Conservation (phyloP, 2,329 filamentous ascomycete species). For the Cucurbitaria berberidis region DNA sequence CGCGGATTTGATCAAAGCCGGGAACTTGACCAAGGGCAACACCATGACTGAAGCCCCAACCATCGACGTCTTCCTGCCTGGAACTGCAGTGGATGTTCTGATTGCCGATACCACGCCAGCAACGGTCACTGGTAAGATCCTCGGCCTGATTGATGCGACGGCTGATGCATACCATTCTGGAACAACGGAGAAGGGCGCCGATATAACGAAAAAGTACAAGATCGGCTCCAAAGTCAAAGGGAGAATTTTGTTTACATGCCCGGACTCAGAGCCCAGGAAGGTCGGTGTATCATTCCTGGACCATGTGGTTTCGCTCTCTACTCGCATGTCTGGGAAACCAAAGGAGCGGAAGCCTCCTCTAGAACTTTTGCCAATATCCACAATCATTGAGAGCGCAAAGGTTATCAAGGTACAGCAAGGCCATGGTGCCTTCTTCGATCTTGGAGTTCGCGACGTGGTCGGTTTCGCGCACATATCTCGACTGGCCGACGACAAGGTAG, state of each 20-base stretch:
- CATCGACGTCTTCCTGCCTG: conserved; percentile 88
- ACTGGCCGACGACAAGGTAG: conserved; percentile 87
- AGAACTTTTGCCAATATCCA: conserved; percentile 71
- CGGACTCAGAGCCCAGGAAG: conserved; percentile 77
- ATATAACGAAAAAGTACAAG: conserved; percentile 80
- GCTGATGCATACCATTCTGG: conserved; percentile 91
- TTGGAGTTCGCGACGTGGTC: conserved; percentile 70
- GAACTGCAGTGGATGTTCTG: conserved; percentile 85
- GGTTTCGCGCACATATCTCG: conserved; percentile 95
- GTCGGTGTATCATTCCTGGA: conserved; percentile 86
- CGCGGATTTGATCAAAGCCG: conserved; percentile 71
- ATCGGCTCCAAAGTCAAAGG: conserved; percentile 83
- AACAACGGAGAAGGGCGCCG: conserved; percentile 69
- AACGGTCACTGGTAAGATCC: conserved; percentile 87
- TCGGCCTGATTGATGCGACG: conserved; percentile 89
- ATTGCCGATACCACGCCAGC: conserved; percentile 74
- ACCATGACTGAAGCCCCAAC: conserved; percentile 78
- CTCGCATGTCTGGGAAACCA: conserved; percentile 45
- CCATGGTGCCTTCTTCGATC: conserved; percentile 79
- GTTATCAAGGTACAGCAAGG: conserved; percentile 80
- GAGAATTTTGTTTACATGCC: conserved; percentile 87
- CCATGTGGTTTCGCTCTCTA: conserved; percentile 74
- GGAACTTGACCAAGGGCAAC: conserved; percentile 69
- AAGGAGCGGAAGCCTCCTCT: conserved; percentile 61
- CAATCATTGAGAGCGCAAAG: conserved; percentile 76